These are phyloP conservation scores for Emergomyces pasteurianus DNA, from an alignment of 2,329 filamentous ascomycete species.

Conservation along the genomic window DNA sequence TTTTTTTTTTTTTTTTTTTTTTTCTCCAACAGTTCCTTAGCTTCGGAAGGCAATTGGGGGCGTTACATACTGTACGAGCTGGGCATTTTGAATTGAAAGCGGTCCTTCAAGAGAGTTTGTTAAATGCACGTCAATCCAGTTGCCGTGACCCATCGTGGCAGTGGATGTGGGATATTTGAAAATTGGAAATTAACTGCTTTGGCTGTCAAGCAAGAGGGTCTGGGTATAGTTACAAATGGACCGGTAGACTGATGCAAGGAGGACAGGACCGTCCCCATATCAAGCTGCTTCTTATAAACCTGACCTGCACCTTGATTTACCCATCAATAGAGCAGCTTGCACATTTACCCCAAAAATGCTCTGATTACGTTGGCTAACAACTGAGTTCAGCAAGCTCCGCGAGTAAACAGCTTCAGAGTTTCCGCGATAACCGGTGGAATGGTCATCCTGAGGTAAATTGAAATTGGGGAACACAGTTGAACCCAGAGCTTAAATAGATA, in stretches of 20 bases:
- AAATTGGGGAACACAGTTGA: neutral
- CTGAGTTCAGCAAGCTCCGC: neutral
- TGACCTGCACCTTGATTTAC: neutral
- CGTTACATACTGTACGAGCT: neutral
- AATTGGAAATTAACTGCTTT: neutral
- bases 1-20: neutral
- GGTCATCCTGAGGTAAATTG: neutral
- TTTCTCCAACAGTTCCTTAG: neutral
- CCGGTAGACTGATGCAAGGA: neutral
- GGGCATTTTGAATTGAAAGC: neutral
- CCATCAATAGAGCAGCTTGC: neutral
- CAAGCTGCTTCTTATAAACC: neutral
- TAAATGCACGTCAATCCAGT: neutral
- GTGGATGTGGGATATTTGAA: neutral
- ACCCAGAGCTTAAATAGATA: neutral
- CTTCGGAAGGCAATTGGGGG: too few species aligned
- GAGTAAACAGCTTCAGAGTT: neutral
- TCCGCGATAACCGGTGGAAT: neutral
- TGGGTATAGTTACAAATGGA: neutral
- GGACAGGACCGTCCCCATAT: neutral
- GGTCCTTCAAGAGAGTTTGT: neutral
- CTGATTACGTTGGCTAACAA: neutral
- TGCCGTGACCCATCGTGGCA: neutral
- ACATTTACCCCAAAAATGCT: neutral
- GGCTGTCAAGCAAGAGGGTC: neutral